Conservation (phyloP, 345 rosid species). For the Melastoma malabathricum region DNA sequence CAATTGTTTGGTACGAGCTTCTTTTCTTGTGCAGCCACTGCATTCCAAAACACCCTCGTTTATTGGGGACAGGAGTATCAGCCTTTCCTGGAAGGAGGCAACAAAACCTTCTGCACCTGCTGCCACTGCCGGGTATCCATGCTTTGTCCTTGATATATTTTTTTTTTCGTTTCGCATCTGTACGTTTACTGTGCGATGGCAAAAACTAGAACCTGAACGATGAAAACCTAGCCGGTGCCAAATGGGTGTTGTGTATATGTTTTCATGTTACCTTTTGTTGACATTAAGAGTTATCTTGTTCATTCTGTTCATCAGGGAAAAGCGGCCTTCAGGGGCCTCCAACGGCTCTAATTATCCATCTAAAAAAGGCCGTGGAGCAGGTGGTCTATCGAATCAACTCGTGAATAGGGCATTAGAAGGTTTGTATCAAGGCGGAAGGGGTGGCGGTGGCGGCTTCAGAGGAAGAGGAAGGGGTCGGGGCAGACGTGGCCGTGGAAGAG, state of each 20-base stretch:
- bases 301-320: conserved; percentile 35
- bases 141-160: neutral
- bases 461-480: conserved; percentile 49
- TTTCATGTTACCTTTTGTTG: neutral
- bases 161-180: neutral
- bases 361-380: conserved; percentile 66
- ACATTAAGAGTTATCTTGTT: neutral
- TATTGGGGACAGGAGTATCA: conserved; percentile 79
- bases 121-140: conserved; percentile 47
- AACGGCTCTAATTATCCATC: conserved; percentile 38
- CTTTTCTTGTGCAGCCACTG: conserved; percentile 38
- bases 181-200: too few species aligned
- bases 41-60: conserved; percentile 81
- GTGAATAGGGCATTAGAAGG: conserved; percentile 88
- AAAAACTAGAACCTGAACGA: too few species aligned
- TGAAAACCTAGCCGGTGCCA: too few species aligned
- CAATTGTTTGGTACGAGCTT: too few species aligned
- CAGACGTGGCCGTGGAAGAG: conserved; percentile 63
- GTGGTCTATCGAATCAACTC: conserved; percentile 61
- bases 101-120: conserved; percentile 39
- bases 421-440: conserved; percentile 62
- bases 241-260: too few species aligned
- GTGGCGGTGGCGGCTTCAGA: conserved; percentile 49
- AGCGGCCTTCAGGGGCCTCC: conserved; percentile 50
- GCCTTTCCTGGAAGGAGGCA: conserved; percentile 91